Evolutionary conservation across 257 asterid genomes (phyloP).

Genomic region (Solanum piurae): DNA sequence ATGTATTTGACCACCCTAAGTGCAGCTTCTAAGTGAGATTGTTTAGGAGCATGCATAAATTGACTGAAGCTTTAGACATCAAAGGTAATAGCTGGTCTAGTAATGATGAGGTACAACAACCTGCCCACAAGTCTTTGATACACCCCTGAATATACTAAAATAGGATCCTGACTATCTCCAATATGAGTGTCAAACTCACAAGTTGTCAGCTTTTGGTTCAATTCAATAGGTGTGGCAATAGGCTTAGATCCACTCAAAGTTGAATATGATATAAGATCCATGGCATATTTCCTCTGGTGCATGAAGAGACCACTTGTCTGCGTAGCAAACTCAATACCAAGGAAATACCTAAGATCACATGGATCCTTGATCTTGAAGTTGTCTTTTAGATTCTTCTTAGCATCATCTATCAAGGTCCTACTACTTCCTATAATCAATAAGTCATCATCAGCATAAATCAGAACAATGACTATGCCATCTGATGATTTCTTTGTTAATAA

Average conservation of each 20-base stretch:
- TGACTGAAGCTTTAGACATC: neutral
- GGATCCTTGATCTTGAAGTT: neutral
- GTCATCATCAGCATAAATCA: neutral
- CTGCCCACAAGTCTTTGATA: neutral
- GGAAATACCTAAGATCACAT: neutral
- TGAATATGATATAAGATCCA: neutral
- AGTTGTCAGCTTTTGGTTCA: neutral
- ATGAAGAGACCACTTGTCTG: neutral
- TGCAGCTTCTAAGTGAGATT: neutral
- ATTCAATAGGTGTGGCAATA: neutral
- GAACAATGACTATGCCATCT: neutral
- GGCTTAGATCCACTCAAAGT: neutral
- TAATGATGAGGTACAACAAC: neutral
- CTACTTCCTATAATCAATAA: neutral
- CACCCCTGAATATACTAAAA: neutral
- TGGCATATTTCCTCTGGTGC: neutral
- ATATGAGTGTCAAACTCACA: neutral
- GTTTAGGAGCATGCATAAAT: neutral
- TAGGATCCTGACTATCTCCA: neutral
- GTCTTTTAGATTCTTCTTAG: neutral
- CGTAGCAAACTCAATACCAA: neutral
- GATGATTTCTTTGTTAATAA: neutral
- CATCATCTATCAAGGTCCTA: neutral
- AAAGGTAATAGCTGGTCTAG: neutral
- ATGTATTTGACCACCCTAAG: neutral